These are phyloP conservation scores for Alloteropsis angusta DNA, from an alignment of 202 grass and related monocot species.

Conservation along the genomic window DNA sequence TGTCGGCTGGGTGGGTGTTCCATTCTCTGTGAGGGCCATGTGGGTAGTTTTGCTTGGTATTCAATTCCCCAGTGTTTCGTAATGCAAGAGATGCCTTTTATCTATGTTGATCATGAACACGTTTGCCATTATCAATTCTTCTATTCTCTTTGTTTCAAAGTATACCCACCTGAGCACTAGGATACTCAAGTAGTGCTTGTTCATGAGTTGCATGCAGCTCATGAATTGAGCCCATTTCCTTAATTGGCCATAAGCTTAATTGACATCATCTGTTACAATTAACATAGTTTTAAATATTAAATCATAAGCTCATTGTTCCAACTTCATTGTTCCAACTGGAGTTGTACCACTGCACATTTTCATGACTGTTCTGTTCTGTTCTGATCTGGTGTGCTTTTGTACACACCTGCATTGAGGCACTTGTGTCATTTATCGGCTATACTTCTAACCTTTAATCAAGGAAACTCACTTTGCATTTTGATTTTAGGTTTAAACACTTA, in stretches of 20 bases:
- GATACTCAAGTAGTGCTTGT: not conserved
- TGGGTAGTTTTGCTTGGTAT: not conserved
- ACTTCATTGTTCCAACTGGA: not conserved
- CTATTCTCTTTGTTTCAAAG: not conserved
- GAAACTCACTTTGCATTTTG: not conserved
- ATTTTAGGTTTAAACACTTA: slow-evolving; percentile 7
- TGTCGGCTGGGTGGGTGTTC: not conserved
- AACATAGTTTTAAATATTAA: not conserved
- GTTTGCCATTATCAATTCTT: not conserved
- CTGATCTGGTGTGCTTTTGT: not conserved
- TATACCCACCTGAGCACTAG: not conserved
- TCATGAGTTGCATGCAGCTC: not conserved
- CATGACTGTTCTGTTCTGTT: not conserved
- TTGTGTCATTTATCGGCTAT: slow-evolving; percentile 13
- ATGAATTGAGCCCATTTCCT: not conserved
- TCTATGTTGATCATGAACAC: not conserved
- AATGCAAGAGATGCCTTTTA: not conserved
- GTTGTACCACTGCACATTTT: not conserved
- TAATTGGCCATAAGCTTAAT: not conserved
- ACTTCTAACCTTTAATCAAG: slow-evolving; percentile 10
- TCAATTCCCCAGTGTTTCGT: not conserved
- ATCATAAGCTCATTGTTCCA: not conserved
- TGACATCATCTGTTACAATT: not conserved
- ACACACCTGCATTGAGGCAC: not conserved
- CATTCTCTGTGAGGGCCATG: not conserved